phyloP scores from a whole-genome alignment of 73 alveolate genomes.

The Tetrahymena borealis region DNA sequence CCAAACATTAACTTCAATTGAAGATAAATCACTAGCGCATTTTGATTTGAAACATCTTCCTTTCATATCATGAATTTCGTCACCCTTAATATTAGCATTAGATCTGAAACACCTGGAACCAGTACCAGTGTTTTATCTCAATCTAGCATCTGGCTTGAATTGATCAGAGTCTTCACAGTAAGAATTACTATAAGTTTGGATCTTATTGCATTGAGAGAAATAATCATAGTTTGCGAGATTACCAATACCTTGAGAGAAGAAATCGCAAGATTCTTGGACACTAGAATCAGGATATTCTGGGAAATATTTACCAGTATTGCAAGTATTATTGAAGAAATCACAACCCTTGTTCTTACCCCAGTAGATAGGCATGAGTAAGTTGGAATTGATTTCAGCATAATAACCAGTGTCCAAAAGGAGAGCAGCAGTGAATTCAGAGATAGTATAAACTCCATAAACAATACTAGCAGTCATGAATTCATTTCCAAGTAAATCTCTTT shows the following conservation, averaged over 20 bases:
- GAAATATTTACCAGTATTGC: neutral
- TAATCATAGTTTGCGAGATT: neutral
- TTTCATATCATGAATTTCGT: neutral
- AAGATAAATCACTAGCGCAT: neutral
- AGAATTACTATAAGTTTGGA: neutral
- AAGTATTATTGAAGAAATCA: neutral
- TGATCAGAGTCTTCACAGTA: neutral
- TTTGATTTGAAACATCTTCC: neutral
- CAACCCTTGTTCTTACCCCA: neutral
- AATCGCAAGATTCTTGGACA: neutral
- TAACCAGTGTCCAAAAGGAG: neutral
- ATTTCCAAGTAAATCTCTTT: neutral
- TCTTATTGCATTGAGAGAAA: neutral
- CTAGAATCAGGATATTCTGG: neutral
- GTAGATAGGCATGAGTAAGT: neutral
- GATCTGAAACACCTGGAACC: neutral
- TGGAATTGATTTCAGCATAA: neutral
- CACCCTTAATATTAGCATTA: neutral
- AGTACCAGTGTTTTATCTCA: neutral
- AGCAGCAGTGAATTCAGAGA: neutral
- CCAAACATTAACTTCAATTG: neutral
- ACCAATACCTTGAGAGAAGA: neutral
- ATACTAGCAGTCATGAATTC: neutral
- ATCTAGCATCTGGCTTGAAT: neutral
- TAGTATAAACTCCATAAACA: neutral